These are phyloP conservation scores for Bidens hawaiensis DNA, from an alignment of 140 eudicot species.

Conservation along the genomic window DNA sequence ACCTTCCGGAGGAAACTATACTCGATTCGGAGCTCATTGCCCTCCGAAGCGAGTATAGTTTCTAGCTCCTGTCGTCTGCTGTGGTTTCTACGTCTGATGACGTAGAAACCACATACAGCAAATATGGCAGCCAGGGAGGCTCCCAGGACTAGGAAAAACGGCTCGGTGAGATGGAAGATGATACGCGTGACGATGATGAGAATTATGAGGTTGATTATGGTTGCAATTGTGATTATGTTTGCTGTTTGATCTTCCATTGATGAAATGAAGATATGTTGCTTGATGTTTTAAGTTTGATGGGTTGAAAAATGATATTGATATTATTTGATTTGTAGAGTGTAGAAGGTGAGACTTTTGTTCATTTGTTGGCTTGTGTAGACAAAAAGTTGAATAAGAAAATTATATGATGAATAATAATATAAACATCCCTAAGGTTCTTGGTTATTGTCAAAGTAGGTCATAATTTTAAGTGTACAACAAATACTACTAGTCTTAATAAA, in stretches of 20 bases:
- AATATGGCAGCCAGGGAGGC: constrained; percentile 56
- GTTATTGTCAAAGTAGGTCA: no score
- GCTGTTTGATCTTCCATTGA: constrained; percentile 64
- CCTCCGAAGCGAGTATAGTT: constrained; percentile 35
- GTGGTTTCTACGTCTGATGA: constrained; percentile 25
- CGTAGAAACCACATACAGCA: constrained; percentile 31
- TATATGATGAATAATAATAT: no score
- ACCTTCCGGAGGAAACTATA: constrained; percentile 82
- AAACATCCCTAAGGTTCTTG: no score
- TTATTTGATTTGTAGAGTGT: not conserved
- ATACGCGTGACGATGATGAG: constrained; percentile 44
- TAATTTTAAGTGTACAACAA: no score
- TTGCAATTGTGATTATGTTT: constrained; percentile 32
- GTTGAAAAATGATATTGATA: not conserved
- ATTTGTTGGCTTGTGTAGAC: not conserved
- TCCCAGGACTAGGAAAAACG: constrained; percentile 51
- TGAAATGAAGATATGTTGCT: constrained; percentile 4
- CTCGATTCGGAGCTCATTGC: constrained; percentile 66
- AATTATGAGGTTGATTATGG: constrained; percentile 27
- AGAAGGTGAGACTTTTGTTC: constrained; percentile 8
- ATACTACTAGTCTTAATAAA: no score
- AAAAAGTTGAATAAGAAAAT: not conserved
- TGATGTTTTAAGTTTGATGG: not conserved
- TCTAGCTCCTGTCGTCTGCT: constrained; percentile 36
- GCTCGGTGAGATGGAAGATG: constrained; percentile 32